Evolutionary conservation across 2,329 filamentous ascomycete species (phyloP), one percentile per base, ranked within the genome.

Genomic region (Elsinoe arachidis): DNA sequence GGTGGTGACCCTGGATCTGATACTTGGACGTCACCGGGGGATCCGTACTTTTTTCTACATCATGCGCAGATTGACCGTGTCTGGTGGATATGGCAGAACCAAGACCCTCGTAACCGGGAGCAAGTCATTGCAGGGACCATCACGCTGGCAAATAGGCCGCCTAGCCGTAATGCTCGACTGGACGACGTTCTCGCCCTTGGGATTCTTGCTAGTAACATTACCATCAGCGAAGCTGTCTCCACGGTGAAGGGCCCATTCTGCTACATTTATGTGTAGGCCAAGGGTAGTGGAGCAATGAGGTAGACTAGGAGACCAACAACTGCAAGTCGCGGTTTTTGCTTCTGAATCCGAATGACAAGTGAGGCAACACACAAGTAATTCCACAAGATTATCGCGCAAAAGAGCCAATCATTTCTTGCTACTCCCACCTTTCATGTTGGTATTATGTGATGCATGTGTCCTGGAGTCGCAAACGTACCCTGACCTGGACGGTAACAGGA

Each of bases 71-170:
- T 79, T 21, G 77, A 79, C 61, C 69, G 76, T 2, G 63, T 71
- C 2, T 80, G 70, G 67, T 77, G 74, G 74, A 76, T 74, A 11
- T 80, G 77, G 77, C 76, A 80, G 64, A 76, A 73, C 58, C 64
- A 70, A 54, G 70, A 77, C 52, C 62, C 69, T 6, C 58, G 61
- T 52, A 67, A 65, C 7, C 64, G 75, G 9, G 66, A 65, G 15
- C 61, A 66, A 57, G 68, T 64, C 5, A 65, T 78, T 43, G 70
- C 65, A 2, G 75, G 72, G 1, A 76, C 74, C 1, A 68, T 72
- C 12, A 77, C 75, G 0, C 65, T 77, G 33, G 64, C 74, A 59
- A 75, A 77, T 56, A 30, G 57, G 0, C 75, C 76, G 1, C 68
- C 72, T 0, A 72, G 70, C 23, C 56, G 70, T 3, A 74, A 76